phyloP scores from a whole-genome alignment of 768 basidiomycete species.

The Lentinula sp. region DNA sequence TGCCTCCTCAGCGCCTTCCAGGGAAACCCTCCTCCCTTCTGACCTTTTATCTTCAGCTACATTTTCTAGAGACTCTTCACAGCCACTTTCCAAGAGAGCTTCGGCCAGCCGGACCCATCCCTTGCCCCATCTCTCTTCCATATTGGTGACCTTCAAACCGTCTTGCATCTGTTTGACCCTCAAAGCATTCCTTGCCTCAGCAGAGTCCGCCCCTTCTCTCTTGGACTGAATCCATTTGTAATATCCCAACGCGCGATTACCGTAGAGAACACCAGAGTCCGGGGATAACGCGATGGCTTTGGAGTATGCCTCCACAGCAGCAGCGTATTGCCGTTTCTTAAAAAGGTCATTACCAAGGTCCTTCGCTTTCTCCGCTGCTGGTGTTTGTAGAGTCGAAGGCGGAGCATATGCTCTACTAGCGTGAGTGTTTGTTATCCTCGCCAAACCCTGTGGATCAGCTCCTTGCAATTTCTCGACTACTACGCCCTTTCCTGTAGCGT shows the following conservation, averaged over 20 bases:
- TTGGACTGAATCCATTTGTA: background rate
- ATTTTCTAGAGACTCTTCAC: background rate
- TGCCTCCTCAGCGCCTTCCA: background rate
- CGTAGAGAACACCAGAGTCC: slow-evolving; percentile 3
- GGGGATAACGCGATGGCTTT: slow-evolving; percentile 4
- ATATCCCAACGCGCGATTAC: slow-evolving; percentile 5
- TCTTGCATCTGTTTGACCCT: slow-evolving; percentile 3
- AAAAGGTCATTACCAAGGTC: background rate
- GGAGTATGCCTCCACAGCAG: slow-evolving; percentile 3
- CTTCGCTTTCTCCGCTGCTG: slow-evolving; percentile 2
- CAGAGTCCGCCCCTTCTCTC: background rate
- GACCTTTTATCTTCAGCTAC: background rate
- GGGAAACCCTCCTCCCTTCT: background rate
- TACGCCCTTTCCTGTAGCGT: background rate
- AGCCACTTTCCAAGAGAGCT: background rate
- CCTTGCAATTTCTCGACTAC: slow-evolving; percentile 9
- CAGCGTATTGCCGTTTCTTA: background rate
- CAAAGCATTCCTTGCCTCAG: background rate
- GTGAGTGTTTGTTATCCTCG: slow-evolving; percentile 11
- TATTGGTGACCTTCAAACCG: background rate
- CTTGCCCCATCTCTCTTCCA: slow-evolving; percentile 7
- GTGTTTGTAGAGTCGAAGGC: slow-evolving; percentile 4
- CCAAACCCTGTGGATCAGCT: slow-evolving; percentile 13
- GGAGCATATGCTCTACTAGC: slow-evolving; percentile 9
- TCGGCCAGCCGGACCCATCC: slow-evolving; percentile 6